phyloP scores from a whole-genome alignment of 129 eudicot species.

The Deinandra increscens region DNA sequence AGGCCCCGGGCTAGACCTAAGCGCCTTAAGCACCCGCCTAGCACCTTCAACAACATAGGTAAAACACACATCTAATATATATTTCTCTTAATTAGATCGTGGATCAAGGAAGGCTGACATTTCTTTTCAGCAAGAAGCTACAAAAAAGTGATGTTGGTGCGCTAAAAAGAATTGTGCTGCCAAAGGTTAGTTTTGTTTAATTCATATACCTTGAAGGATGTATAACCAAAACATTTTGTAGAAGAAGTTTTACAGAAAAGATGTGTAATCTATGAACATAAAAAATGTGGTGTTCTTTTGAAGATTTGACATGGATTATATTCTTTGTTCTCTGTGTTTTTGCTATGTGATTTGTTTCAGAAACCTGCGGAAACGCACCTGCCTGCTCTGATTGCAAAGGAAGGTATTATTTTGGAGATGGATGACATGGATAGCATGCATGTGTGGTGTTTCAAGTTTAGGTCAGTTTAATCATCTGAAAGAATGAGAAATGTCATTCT shows the following conservation, averaged over 20 bases:
- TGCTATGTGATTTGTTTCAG: constrained; percentile 39
- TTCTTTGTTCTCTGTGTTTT: constrained; percentile 1
- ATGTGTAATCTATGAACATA: not conserved
- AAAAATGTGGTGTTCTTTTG: not conserved
- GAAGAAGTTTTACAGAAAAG: not conserved
- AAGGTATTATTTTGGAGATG: constrained; percentile 71
- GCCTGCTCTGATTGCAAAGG: constrained; percentile 58
- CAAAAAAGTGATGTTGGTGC: constrained; percentile 76
- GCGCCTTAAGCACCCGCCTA: too few relatives aligned
- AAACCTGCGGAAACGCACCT: constrained; percentile 76
- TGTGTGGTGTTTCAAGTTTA: constrained; percentile 79
- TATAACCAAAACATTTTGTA: too few relatives aligned
- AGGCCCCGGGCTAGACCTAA: too few relatives aligned
- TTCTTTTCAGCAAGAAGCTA: constrained; percentile 85
- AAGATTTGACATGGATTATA: constrained; percentile 6
- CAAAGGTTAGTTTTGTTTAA: constrained; percentile 57
- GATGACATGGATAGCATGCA: constrained; percentile 78
- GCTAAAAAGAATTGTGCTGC: constrained; percentile 77
- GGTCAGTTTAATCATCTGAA: constrained; percentile 41
- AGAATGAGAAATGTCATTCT: not conserved
- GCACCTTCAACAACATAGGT: too few relatives aligned
- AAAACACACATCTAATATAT: not conserved
- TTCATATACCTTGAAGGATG: too few relatives aligned
- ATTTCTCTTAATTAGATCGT: constrained; percentile 37
- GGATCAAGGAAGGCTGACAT: constrained; percentile 49